phyloP scores from a whole-genome alignment of 2,329 filamentous ascomycete genomes.

The Rutstroemia sydowiana region DNA sequence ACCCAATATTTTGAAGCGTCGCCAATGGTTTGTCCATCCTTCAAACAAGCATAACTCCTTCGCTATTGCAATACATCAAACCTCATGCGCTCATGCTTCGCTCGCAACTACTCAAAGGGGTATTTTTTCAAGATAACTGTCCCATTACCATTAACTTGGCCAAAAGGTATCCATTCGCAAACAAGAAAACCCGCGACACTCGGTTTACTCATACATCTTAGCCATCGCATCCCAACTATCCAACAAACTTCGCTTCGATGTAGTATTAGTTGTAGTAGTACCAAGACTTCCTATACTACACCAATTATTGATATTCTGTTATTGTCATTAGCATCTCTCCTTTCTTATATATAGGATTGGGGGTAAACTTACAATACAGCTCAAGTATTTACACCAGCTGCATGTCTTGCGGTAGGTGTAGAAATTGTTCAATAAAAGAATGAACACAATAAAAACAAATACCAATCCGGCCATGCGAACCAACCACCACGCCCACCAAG shows the following conservation, averaged over 20 bases:
- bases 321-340: slow-evolving; percentile 42
- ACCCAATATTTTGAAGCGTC: too few species aligned
- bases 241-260: slow-evolving; percentile 20
- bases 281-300: slow-evolving; percentile 41
- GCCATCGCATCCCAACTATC: slow-evolving; percentile 21
- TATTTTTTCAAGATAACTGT: too few species aligned
- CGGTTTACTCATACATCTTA: slow-evolving; percentile 13
- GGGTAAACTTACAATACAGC: slow-evolving; percentile 68
- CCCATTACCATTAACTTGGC: too few species aligned
- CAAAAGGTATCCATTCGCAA: too few species aligned
- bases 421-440: slow-evolving; percentile 84
- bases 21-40: too few species aligned
- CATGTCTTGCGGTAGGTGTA: slow-evolving; percentile 73
- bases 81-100: too few species aligned
- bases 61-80: slow-evolving; percentile 23
- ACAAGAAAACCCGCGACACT: neutral
- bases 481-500: slow-evolving; percentile 98
- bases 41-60: slow-evolving; percentile 13
- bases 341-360: neutral
- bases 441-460: slow-evolving; percentile 75
- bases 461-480: slow-evolving; percentile 72
- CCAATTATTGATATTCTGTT: slow-evolving; percentile 64
- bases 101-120: too few species aligned
- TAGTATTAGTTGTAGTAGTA: slow-evolving; percentile 14
- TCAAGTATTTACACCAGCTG: slow-evolving; percentile 90